Conservation (phyloP, 2,329 filamentous ascomycete genomes). For the Paraconiothyrium sp. region DNA sequence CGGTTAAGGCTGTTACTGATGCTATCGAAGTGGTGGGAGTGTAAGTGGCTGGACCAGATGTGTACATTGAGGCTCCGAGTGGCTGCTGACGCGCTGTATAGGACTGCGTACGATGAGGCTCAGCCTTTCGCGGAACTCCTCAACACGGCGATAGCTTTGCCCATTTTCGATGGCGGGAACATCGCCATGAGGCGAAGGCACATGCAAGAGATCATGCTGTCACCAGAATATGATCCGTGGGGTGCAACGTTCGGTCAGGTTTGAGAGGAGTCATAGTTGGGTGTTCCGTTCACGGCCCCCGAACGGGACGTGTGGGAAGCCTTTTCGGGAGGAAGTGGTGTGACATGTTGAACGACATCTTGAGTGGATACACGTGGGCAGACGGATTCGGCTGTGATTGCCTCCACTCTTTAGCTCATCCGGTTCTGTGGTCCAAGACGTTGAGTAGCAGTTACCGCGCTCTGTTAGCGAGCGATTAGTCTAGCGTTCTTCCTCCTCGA, state of each 20-base stretch:
- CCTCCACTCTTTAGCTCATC: neutral
- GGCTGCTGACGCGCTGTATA: neutral
- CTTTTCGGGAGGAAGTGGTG: neutral
- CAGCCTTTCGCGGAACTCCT: neutral
- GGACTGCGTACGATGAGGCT: neutral
- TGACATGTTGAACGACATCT: too few species aligned
- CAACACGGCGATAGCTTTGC: neutral
- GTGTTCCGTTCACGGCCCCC: neutral
- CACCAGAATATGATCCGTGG: neutral
- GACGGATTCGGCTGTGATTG: neutral
- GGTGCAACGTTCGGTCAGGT: neutral
- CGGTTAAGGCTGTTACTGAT: neutral
- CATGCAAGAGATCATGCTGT: conserved; percentile 1
- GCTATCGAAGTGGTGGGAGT: neutral
- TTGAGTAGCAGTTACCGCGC: neutral
- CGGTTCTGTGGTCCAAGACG: neutral
- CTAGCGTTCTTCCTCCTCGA: neutral
- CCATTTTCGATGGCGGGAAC: neutral
- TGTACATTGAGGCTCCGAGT: neutral
- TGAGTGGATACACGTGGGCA: neutral
- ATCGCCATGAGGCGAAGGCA: neutral
- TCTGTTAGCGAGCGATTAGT: neutral
- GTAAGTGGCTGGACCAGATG: neutral
- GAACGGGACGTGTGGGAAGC: neutral
- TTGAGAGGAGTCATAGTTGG: neutral